These are phyloP conservation scores for Nicotiana tabacum DNA, from an alignment of 257 asterid species.

Conservation along the genomic window DNA sequence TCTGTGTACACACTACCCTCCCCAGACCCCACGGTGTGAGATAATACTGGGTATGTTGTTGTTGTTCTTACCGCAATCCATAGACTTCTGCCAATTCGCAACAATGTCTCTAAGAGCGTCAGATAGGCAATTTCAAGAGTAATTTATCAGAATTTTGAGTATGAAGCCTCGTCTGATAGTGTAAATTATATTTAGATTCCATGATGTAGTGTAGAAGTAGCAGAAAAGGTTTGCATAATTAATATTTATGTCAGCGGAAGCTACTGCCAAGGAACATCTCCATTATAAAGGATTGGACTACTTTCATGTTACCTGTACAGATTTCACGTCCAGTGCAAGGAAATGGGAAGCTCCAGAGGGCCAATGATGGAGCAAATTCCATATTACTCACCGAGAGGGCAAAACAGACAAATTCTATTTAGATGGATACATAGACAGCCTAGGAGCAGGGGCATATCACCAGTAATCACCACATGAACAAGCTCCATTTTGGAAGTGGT, in stretches of 20 bases:
- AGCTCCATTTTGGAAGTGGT: constrained; percentile 62
- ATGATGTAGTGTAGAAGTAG: neutral
- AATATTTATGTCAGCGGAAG: neutral
- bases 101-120: neutral
- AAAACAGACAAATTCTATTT: neutral
- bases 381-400: neutral
- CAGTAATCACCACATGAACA: constrained; percentile 93
- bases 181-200: neutral
- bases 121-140: neutral
- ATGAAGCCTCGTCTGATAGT: neutral
- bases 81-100: neutral
- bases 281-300: neutral
- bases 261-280: neutral
- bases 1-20: no score
- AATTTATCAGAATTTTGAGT: neutral
- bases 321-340: neutral
- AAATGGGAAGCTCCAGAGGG: neutral
- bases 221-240: neutral
- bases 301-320: neutral
- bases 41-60: no score
- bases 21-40: no score
- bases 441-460: constrained; percentile 32
- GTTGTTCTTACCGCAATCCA: neutral
- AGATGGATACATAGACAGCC: neutral
- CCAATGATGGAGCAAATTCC: neutral